Percentiles rank a stretch among this genome's conserved stretches.
phyloP scores from a whole-genome alignment of 768 basidiomycete genomes.

The Auriscalpium microsporum region DNA sequence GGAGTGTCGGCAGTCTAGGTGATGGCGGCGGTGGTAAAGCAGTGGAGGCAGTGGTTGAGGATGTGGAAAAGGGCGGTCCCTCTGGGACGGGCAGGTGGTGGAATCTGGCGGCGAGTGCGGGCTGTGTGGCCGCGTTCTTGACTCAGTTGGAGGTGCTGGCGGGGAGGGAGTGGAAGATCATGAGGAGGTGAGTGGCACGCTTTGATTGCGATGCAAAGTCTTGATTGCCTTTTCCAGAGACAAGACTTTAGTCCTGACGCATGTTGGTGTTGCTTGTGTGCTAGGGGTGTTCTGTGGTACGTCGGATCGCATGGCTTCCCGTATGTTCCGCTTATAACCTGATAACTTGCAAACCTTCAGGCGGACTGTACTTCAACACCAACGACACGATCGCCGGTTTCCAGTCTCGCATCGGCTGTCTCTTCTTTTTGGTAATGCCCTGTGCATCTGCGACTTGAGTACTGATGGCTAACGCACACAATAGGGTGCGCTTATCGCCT shows the following conservation, averaged over 20 bases:
- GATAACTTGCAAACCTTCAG: slow-evolving; percentile 25
- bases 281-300: slow-evolving; percentile 82
- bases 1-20: slow-evolving; percentile 1
- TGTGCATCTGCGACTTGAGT: slow-evolving; percentile 1
- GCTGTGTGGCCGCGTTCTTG: slow-evolving; percentile 71
- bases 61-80: slow-evolving; percentile 2
- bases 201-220: neutral
- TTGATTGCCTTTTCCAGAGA: slow-evolving; percentile 41
- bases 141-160: slow-evolving; percentile 82
- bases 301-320: slow-evolving; percentile 11
- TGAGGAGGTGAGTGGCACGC: slow-evolving; percentile 43
- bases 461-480: neutral
- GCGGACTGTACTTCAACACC: slow-evolving; percentile 82
- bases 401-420: slow-evolving; percentile 85
- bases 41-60: neutral
- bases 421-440: slow-evolving; percentile 75
- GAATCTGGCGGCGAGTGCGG: slow-evolving; percentile 13
- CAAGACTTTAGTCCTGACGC: slow-evolving; percentile 74
- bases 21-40: neutral
- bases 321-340: neutral
- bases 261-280: slow-evolving; percentile 58
- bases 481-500: slow-evolving; percentile 84
- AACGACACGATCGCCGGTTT: slow-evolving; percentile 81
- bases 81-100: neutral
- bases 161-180: slow-evolving; percentile 78